Evolutionary conservation across 306 rosid species (phyloP), one percentile per base, ranked within the genome.

Genomic region (Adenanthera pavonina): DNA sequence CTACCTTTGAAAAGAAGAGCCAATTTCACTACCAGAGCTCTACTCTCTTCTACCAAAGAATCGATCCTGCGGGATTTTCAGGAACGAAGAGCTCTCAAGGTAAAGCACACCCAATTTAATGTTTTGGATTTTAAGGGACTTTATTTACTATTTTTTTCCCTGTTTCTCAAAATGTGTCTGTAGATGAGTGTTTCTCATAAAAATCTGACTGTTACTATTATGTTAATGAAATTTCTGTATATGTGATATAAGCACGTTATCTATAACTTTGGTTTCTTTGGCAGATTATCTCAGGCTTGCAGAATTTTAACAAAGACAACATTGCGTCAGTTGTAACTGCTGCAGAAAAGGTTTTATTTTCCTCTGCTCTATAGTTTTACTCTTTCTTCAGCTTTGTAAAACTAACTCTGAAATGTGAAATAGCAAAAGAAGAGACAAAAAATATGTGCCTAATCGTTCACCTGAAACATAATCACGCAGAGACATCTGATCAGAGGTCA

Each of bases 231-330:
- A 59, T 82, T 74, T 56, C 3, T 9, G 65, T 68, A 10, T 41
- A 43, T 74, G 66, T 57, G 14, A 46, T 60, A 49, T 35, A 49
- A 69, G 60, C 33, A 78, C 59, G 72, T 66, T 86, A 47, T 83
- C 72, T 76, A 76, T 16, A 61, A 74, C 34, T 33, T 81, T 81
- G 82, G 51, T 20, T 66, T 81, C 33, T 61, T 85, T 80, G 78
- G 70, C 83, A 95, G 97, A 95, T 95, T 86, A 91, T 95, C 85
- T 81, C 99, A 82, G 99, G 97, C 25, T 83, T 95, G 92, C 91
- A 92, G 82, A 95, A 92, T 88, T 85, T 91, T 75, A 75, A 95
- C 78, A 86, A 86, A 82, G 95, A 90, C 79, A 90, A 89, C 88
- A 90, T 95, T 86, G 95, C 97, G 11, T 87, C 94, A 8, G 92